Evolutionary conservation across 441 rosid genomes (phyloP), one percentile per base, ranked within the genome.

Genomic region (Adansonia grandidieri): DNA sequence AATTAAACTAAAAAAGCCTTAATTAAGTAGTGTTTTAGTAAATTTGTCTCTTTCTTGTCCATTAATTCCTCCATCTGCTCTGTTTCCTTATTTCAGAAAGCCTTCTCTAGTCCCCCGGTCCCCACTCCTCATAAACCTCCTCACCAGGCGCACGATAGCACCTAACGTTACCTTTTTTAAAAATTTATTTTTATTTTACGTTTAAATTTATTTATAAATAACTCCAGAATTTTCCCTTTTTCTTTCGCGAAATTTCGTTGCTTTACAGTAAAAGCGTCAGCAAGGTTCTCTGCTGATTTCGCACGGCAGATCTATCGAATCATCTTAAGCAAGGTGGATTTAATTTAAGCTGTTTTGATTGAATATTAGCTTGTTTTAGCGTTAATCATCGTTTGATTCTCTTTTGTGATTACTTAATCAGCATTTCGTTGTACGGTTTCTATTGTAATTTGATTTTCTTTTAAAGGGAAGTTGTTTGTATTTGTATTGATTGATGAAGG

Each of bases 281-380:
- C 48, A 17, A 17, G 54, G 5, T 37, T 72, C 37, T 72, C n/a
- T 10, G 75, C 60, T 17, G 63, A 9, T 71, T 71, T n/a, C 64
- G 7, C 13, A 37, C 64, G 51, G 32, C 32, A 72, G 75, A 72
- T 72, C 51, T 54, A 72, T 32, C 64, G 17, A 17, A 37, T 54
- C 50, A n/a, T 54, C 64, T 37, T 72, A 54, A 72, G 64, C 17
- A 10, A 72, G 64, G 75, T 72, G 75, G 45, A n/a, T 17, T 54
- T 53, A 15, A 0, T 28, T 71, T 54, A n/a, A 54, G 14, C n/a
- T 17, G 32, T 72, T 71, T 72, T 37, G 9, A 54, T 72, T 32
- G 17, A 54, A 54, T 72, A 9, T 9, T 72, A 37, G 50, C 5
- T 54, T 72, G 7, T 5, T 54, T 54, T 28, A 37, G n/a, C 37